phyloP scores from a whole-genome alignment of 257 asterid genomes.

The Scutellaria barbata region DNA sequence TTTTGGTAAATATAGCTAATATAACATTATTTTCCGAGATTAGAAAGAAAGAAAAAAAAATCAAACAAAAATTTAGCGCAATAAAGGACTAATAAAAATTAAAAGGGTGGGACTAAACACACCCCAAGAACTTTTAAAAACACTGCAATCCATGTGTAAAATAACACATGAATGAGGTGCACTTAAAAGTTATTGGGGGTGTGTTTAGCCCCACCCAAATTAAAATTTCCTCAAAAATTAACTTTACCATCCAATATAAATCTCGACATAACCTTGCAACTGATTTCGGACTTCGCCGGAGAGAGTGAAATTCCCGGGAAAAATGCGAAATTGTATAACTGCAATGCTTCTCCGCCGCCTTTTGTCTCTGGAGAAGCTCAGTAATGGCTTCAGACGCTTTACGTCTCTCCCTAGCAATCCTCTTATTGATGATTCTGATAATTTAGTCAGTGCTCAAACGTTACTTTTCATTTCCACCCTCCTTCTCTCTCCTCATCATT shows the following conservation, averaged over 20 bases:
- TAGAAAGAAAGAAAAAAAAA: no score
- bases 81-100: no score
- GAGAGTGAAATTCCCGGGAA: conserved; percentile 25
- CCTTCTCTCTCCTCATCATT: neutral
- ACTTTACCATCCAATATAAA: neutral
- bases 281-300: neutral
- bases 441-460: conserved; percentile 49
- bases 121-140: no score
- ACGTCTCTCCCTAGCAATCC: conserved; percentile 49
- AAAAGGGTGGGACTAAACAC: no score
- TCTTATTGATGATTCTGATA: conserved; percentile 51
- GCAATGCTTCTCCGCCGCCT: conserved; percentile 48
- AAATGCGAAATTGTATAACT: conserved; percentile 49
- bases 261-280: neutral
- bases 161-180: no score
- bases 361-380: conserved; percentile 30
- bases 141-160: no score
- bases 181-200: no score
- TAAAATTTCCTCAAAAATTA: no score
- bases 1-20: no score
- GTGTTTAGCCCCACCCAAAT: no score
- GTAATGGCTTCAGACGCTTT: conserved; percentile 45
- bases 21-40: no score
- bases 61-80: no score
- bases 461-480: neutral